Base-by-base conservation (phyloP, 805 yeast genomes). In the Saccharomycopsis fodiens region DNA sequence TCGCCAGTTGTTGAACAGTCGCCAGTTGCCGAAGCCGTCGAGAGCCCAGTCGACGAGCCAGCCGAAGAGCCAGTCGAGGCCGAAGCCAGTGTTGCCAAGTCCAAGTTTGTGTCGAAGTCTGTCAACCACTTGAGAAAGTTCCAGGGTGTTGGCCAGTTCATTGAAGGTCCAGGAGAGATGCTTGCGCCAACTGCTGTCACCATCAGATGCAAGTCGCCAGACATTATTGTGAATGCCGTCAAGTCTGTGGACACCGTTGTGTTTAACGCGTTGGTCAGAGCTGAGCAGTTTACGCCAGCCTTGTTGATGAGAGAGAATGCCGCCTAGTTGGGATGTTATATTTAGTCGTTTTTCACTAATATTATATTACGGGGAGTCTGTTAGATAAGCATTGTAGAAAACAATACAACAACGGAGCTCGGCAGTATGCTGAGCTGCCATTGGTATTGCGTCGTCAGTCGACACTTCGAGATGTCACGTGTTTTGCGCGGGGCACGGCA, bases 131-230 rank as follows among this genome's bases (percentile, higher is more conserved):
- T 48, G 17, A 42, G 42, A 17, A 39, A 23, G 6, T 48, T 45
- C 29, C 42, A 45, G 22, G 22, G 22, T 15, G 3, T 48, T 7
- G 52, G 52, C 19, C 40, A 44, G 17, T 22, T 45, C 34, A 39
- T 48, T 20, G 49, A 48, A 35, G 34, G 45, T 23, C 21, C 38
- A 12, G 48, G 46, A 16, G 38, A 45, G 15, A 20, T 36, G 15
- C 30, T 48, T 10, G 52, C 52, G n/a, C 52, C 52, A 45, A 35
- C 30, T 20, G 30, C 42, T n/a, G 15, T 41, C 5, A 19, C 32
- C 20, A 41, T 36, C 3, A 48, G 30, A 32, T 16, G 40, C 16
- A 19, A 37, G 7, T 6, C 30, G 15, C 52, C 52, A 31, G 46
- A 42, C 1, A 12, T 23, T 20, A 46, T 48, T 39, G 46, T 41